phyloP scores from a whole-genome alignment of 2,329 filamentous ascomycete genomes.

The Microsporum canis region DNA sequence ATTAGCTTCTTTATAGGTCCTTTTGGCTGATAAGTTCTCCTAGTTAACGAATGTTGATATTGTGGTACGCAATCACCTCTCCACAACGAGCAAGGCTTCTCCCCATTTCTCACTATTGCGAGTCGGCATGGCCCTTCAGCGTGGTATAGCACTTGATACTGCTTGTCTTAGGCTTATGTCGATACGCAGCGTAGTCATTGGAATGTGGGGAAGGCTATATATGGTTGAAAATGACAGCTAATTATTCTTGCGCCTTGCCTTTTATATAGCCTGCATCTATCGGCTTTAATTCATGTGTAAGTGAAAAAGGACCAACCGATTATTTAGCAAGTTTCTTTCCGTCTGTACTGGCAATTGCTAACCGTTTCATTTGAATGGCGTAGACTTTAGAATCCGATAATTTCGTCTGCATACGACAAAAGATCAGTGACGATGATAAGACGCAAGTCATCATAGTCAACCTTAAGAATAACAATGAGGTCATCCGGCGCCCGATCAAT shows the following conservation, averaged over 20 bases:
- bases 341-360: conserved; percentile 14
- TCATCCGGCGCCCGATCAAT: conserved; percentile 90
- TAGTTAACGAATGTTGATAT: conserved; percentile 45
- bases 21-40: conserved; percentile 1
- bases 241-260: background rate
- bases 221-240: background rate
- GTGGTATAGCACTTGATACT: background rate
- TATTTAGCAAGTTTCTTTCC: background rate
- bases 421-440: conserved; percentile 69
- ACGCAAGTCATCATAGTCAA: conserved; percentile 96
- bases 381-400: conserved; percentile 96
- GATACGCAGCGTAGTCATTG: background rate
- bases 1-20: background rate
- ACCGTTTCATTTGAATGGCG: background rate
- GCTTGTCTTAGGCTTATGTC: background rate
- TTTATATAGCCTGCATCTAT: conserved; percentile 54
- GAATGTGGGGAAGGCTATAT: background rate
- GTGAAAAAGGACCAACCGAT: conserved; percentile 24
- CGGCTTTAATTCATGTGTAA: conserved; percentile 78
- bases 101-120: background rate
- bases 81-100: background rate
- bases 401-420: conserved; percentile 93
- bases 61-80: conserved; percentile 34
- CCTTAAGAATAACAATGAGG: conserved; percentile 93
- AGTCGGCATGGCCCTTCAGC: background rate